phyloP scores from a whole-genome alignment of 2,329 filamentous ascomycete species.

The Elsinoe batatas region DNA sequence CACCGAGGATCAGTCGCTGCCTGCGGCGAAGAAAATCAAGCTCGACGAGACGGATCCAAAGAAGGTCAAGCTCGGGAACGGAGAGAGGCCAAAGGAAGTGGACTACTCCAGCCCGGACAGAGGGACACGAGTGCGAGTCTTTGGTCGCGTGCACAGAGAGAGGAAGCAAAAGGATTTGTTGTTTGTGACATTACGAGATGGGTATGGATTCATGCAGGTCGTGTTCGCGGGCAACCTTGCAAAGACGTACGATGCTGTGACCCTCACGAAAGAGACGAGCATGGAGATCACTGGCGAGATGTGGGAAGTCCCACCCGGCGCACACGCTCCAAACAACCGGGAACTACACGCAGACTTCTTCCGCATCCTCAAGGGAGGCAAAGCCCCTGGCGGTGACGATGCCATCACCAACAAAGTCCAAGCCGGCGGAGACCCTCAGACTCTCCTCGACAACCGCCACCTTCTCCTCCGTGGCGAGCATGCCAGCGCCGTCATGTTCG shows the following conservation, averaged over 20 bases:
- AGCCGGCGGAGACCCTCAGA: constrained; percentile 58
- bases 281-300: constrained; percentile 78
- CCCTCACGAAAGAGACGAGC: constrained; percentile 77
- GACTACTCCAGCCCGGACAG: constrained; percentile 45
- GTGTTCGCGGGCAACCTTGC: constrained; percentile 71
- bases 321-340: constrained; percentile 70
- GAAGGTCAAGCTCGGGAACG: constrained; percentile 45
- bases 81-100: constrained; percentile 38
- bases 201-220: constrained; percentile 77
- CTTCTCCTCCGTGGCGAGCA: constrained; percentile 76
- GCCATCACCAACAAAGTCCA: constrained; percentile 79
- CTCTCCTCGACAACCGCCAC: constrained; percentile 72
- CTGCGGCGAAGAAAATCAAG: constrained; percentile 63
- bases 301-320: constrained; percentile 65
- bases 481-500: constrained; percentile 75
- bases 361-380: constrained; percentile 55
- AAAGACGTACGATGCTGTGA: constrained; percentile 85
- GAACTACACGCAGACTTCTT: constrained; percentile 89
- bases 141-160: constrained; percentile 73
- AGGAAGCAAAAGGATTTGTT: constrained; percentile 74
- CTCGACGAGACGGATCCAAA: constrained; percentile 60
- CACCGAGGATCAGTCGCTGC: constrained; percentile 61
- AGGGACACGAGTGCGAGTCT: constrained; percentile 68
- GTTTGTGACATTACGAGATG: constrained; percentile 79
- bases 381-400: constrained; percentile 76